Conservation (phyloP, 768 basidiomycete species). For the Russula olivacea region DNA sequence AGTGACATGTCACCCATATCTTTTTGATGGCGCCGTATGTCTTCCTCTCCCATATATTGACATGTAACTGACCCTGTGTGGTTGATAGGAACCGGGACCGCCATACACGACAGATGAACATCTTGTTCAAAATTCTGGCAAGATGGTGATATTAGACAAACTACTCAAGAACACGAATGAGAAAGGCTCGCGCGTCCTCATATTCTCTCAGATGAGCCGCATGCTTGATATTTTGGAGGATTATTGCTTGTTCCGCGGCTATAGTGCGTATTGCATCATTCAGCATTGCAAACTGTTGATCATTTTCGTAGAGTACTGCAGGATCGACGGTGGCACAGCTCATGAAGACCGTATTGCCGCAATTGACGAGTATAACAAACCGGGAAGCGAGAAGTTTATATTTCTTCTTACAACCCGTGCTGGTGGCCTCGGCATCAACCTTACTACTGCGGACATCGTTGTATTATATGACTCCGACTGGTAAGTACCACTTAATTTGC, state of each 20-base stretch:
- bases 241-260: slow-evolving; percentile 87
- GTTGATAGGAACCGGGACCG: slow-evolving; percentile 84
- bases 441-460: slow-evolving; percentile 92
- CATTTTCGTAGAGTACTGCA: slow-evolving; percentile 70
- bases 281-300: slow-evolving; percentile 14
- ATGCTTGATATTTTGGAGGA: slow-evolving; percentile 97
- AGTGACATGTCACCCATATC: slow-evolving; percentile 86
- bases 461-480: slow-evolving; percentile 96
- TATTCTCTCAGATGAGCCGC: slow-evolving; percentile 99
- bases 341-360: slow-evolving; percentile 94
- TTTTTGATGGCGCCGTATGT: slow-evolving; percentile 85
- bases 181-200: slow-evolving; percentile 91
- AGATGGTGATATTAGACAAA: slow-evolving; percentile 97
- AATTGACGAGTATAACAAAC: slow-evolving; percentile 97
- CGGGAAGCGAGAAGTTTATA: slow-evolving; percentile 90
- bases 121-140: slow-evolving; percentile 87
- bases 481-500: slow-evolving; percentile 35
- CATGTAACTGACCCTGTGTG: neutral
- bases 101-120: slow-evolving; percentile 99
- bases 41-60: neutral
- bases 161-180: slow-evolving; percentile 79
- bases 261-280: slow-evolving; percentile 50
- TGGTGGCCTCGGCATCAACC: slow-evolving; percentile 93
- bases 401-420: slow-evolving; percentile 96
- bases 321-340: slow-evolving; percentile 92